phyloP scores from a whole-genome alignment of 2,329 filamentous ascomycete genomes.

The Ceratocystis destructans region DNA sequence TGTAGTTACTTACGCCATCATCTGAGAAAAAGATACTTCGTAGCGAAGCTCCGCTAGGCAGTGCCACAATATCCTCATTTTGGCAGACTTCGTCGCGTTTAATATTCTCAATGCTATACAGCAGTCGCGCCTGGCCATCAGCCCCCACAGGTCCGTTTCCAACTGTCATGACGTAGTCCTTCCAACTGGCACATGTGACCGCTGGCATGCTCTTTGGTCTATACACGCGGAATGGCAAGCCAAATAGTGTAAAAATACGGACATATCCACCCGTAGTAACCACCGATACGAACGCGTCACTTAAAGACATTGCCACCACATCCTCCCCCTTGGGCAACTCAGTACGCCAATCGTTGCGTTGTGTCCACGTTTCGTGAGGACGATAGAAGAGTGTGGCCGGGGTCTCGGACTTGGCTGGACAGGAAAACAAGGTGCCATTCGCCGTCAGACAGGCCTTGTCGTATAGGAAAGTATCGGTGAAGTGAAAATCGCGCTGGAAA shows the following conservation, averaged over 20 bases:
- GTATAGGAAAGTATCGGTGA: conserved; percentile 89
- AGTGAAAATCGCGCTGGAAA: conserved; percentile 85
- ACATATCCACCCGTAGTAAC: conserved; percentile 81
- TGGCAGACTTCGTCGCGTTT: conserved; percentile 90
- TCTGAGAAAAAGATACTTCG: conserved; percentile 86
- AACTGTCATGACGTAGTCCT: conserved; percentile 90
- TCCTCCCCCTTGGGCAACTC: conserved; percentile 76
- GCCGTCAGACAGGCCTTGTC: conserved; percentile 90
- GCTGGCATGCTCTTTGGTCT: conserved; percentile 80
- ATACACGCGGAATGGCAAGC: conserved; percentile 77
- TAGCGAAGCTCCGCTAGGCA: conserved; percentile 59
- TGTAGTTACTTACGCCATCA: conserved; percentile 51
- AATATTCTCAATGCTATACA: conserved; percentile 90
- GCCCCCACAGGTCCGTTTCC: conserved; percentile 78
- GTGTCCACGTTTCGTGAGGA: conserved; percentile 93
- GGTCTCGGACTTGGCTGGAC: conserved; percentile 49
- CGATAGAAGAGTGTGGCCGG: conserved; percentile 87
- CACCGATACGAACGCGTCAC: conserved; percentile 79
- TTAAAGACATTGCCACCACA: conserved; percentile 77
- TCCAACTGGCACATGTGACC: conserved; percentile 86
- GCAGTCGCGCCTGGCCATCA: conserved; percentile 62
- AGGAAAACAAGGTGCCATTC: conserved; percentile 73
- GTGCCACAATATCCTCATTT: conserved; percentile 78
- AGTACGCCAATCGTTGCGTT: conserved; percentile 79
- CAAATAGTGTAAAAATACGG: conserved; percentile 83